Conservation (phyloP, 139 green algal genomes). For the Yamagishiella unicocca region DNA sequence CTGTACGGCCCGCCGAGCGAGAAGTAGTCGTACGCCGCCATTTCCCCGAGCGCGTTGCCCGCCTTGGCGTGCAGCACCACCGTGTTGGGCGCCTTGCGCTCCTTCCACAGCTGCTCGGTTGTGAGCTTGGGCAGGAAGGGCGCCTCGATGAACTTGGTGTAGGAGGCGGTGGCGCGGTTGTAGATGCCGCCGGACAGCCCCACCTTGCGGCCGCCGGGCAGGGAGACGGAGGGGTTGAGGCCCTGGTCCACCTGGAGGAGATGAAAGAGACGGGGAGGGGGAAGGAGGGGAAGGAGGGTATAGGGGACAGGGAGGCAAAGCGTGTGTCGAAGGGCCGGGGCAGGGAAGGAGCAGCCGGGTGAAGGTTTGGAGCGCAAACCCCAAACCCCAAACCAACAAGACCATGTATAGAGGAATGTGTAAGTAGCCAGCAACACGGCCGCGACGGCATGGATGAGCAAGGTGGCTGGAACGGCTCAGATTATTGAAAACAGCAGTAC, state of each 20-base stretch:
- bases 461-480: neutral
- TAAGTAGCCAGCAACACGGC: too few relatives aligned
- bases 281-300: neutral
- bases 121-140: slow-evolving; percentile 70
- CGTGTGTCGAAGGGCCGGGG: too few relatives aligned
- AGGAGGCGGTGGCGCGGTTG: slow-evolving; percentile 61
- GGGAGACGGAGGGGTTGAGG: slow-evolving; percentile 59
- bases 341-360: too few relatives aligned
- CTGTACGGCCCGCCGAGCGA: slow-evolving; percentile 94
- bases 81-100: slow-evolving; percentile 73
- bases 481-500: neutral
- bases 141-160: slow-evolving; percentile 69
- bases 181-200: slow-evolving; percentile 66
- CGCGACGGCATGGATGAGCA: too few relatives aligned
- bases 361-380: too few relatives aligned
- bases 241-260: slow-evolving; percentile 70
- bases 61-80: slow-evolving; percentile 83
- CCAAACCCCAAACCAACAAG: too few relatives aligned
- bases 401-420: too few relatives aligned
- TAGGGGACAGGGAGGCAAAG: neutral
- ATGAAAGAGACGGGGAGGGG: neutral
- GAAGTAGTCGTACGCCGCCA: slow-evolving; percentile 95
- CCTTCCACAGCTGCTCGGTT: slow-evolving; percentile 66
- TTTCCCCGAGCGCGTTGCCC: slow-evolving; percentile 87
- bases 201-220: slow-evolving; percentile 57